These are phyloP conservation scores for Aspergillus pseudoviridinutans DNA, from an alignment of 2,329 filamentous ascomycete genomes.

Conservation along the genomic window DNA sequence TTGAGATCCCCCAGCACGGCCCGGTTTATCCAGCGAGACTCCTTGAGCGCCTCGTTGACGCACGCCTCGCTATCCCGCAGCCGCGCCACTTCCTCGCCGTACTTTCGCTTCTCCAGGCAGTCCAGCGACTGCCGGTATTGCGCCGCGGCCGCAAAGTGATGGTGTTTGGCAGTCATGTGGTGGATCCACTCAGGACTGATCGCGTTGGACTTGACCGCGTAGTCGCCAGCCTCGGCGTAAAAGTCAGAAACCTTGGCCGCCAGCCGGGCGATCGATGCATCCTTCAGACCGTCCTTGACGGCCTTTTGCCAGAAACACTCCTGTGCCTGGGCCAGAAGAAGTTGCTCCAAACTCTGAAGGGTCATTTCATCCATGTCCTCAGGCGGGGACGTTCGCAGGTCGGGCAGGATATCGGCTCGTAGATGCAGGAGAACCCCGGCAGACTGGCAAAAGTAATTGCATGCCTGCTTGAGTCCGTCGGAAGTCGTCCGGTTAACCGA, in stretches of 20 bases:
- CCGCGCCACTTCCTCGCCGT: constrained; percentile 90
- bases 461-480: constrained; percentile 82
- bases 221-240: constrained; percentile 79
- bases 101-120: constrained; percentile 87
- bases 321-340: constrained; percentile 88
- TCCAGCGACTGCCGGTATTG: constrained; percentile 90
- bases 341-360: constrained; percentile 73
- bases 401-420: constrained; percentile 70
- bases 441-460: constrained; percentile 82
- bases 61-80: constrained; percentile 77
- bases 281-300: constrained; percentile 88
- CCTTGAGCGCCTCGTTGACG: constrained; percentile 80
- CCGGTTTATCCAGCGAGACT: constrained; percentile 77
- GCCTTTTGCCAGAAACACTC: constrained; percentile 99
- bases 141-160: constrained; percentile 93
- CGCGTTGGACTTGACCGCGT: constrained; percentile 80
- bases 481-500: constrained; percentile 71
- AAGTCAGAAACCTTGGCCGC: constrained; percentile 88
- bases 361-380: constrained; percentile 95
- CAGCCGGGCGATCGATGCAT: constrained; percentile 85
- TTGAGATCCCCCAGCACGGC: constrained; percentile 77
- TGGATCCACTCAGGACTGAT: constrained; percentile 96
- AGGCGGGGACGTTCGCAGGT: constrained; percentile 76
- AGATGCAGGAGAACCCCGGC: constrained; percentile 81
- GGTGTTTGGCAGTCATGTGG: constrained; percentile 93